Percentiles rank a stretch among this genome's conserved stretches.
Conservation (phyloP, 1,284 basidiomycete genomes). For the Rhodotorula sp. region DNA sequence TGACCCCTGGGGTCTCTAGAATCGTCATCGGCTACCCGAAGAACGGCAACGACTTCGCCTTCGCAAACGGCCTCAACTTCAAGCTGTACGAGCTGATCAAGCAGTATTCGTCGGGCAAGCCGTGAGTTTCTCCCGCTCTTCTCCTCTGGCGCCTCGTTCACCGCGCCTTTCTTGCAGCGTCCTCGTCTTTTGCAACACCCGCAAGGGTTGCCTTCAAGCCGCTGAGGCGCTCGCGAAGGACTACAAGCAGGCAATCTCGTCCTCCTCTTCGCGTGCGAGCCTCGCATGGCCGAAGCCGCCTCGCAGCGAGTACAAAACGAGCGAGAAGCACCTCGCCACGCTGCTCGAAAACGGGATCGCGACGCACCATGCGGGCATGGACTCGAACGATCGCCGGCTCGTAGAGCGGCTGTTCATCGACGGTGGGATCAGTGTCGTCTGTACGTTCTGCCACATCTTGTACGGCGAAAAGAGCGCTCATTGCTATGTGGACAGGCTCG, state of each 20-base stretch:
- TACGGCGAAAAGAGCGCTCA: background rate
- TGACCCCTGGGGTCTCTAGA: constrained; percentile 15
- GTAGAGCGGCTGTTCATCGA: constrained; percentile 72
- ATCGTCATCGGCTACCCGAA: constrained; percentile 54
- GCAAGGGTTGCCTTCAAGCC: constrained; percentile 68
- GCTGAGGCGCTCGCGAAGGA: constrained; percentile 74
- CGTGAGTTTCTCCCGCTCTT: constrained; percentile 49
- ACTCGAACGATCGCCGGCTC: constrained; percentile 66
- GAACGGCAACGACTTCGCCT: constrained; percentile 73
- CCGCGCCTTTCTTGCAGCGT: constrained; percentile 51
- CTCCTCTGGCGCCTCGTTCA: background rate
- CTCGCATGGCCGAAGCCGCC: constrained; percentile 22
- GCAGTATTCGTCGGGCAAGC: constrained; percentile 70
- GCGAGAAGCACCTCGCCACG: constrained; percentile 46
- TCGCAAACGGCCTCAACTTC: constrained; percentile 70
- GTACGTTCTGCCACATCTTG: constrained; percentile 41
- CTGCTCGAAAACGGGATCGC: constrained; percentile 64
- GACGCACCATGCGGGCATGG: constrained; percentile 82
- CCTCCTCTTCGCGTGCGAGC: constrained; percentile 63
- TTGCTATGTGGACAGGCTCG: constrained; percentile 46
- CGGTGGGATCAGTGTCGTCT: constrained; percentile 65
- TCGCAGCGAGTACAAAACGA: constrained; percentile 25
- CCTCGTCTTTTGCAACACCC: constrained; percentile 79
- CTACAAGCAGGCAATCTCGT: constrained; percentile 62
- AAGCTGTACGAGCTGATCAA: constrained; percentile 71